Conservation (phyloP, 345 rosid genomes). For the Arabis alpina region DNA sequence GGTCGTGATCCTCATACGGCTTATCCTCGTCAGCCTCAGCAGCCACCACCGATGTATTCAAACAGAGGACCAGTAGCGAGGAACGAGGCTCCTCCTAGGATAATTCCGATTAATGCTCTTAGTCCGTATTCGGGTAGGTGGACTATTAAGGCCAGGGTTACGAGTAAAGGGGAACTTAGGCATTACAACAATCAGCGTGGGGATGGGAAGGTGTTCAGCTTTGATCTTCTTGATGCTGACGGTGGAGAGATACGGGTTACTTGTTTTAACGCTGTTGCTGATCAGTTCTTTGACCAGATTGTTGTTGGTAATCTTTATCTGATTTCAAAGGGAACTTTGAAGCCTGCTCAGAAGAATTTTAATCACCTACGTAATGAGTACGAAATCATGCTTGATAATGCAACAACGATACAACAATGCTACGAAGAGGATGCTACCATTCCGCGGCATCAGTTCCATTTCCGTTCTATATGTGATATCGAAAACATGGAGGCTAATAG, state of each 20-base stretch:
- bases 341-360: constrained; percentile 79
- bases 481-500: constrained; percentile 72
- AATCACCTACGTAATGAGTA: constrained; percentile 83
- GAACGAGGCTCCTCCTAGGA: constrained; percentile 71
- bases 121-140: constrained; percentile 85
- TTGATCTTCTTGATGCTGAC: constrained; percentile 87
- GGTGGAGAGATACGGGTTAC: constrained; percentile 92
- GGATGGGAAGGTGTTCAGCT: constrained; percentile 84
- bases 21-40: constrained; percentile 44
- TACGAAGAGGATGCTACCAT: constrained; percentile 71
- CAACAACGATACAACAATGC: constrained; percentile 69
- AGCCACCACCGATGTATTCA: constrained; percentile 54
- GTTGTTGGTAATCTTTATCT: constrained; percentile 75
- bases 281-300: constrained; percentile 77
- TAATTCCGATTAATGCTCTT: constrained; percentile 77
- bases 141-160: constrained; percentile 94
- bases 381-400: constrained; percentile 66
- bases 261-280: constrained; percentile 84
- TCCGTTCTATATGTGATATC: constrained; percentile 67
- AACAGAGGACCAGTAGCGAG: constrained; percentile 76
- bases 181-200: constrained; percentile 78
- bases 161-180: constrained; percentile 72
- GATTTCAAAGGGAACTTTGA: constrained; percentile 70
- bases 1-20: constrained; percentile 45
- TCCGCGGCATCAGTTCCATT: constrained; percentile 74